phyloP scores from a whole-genome alignment of 805 yeast species.

The Dipodascus geniculatus region DNA sequence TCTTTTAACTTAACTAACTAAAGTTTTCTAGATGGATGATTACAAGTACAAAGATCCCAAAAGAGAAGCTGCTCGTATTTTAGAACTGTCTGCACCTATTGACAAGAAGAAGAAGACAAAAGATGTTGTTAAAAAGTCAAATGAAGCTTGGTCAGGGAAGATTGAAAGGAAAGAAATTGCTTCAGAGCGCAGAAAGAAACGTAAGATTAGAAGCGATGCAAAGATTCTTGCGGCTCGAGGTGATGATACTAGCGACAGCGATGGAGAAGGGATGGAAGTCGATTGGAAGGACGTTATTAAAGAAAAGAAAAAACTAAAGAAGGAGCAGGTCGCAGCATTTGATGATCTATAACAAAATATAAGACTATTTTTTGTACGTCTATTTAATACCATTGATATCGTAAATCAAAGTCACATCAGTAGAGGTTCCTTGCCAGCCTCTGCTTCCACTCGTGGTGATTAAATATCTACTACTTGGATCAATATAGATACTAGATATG shows the following conservation, averaged over 20 bases:
- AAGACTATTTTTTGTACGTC: too few relatives aligned
- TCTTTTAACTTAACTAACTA: neutral
- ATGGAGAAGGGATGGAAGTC: slow-evolving; percentile 30
- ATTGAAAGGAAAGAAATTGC: slow-evolving; percentile 49
- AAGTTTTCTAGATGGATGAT: slow-evolving; percentile 37
- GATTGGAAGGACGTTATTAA: slow-evolving; percentile 87
- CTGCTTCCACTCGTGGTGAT: slow-evolving; percentile 87
- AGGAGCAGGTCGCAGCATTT: slow-evolving; percentile 15
- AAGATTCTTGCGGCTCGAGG: slow-evolving; percentile 31
- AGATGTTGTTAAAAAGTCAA: slow-evolving; percentile 29
- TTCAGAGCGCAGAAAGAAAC: slow-evolving; percentile 52
- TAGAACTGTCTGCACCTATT: slow-evolving; percentile 38
- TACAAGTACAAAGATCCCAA: slow-evolving; percentile 52
- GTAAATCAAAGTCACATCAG: slow-evolving; percentile 73
- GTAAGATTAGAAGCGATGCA: slow-evolving; percentile 54
- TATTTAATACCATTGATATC: slow-evolving; percentile 41
- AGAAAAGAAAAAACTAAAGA: slow-evolving; percentile 50
- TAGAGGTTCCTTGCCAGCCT: slow-evolving; percentile 83
- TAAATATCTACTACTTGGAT: slow-evolving; percentile 80
- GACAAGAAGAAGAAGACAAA: slow-evolving; percentile 17
- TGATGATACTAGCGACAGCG: slow-evolving; percentile 28
- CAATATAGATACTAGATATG: slow-evolving; percentile 64
- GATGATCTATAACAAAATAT: slow-evolving; percentile 15
- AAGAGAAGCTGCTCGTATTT: slow-evolving; percentile 52
- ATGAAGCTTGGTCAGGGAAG: slow-evolving; percentile 75